phyloP scores from a whole-genome alignment of 306 rosid genomes.

The Delonix regia region DNA sequence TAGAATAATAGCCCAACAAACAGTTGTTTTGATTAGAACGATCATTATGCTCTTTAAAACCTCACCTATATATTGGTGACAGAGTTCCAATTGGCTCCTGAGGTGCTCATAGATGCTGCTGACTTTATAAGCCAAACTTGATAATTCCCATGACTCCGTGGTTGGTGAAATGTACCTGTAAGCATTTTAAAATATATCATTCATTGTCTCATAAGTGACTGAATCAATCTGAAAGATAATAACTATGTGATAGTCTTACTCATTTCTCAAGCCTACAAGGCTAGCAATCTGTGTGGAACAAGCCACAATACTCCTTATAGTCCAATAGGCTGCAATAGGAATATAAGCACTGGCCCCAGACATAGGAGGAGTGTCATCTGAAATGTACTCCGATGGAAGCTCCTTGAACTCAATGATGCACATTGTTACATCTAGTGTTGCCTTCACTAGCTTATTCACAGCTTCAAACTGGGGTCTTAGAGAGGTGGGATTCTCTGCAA shows the following conservation, averaged over 20 bases:
- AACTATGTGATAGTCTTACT: slow-evolving; percentile 52
- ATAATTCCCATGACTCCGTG: slow-evolving; percentile 75
- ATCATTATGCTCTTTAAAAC: neutral
- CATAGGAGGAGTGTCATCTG: slow-evolving; percentile 71
- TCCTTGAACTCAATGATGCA: slow-evolving; percentile 61
- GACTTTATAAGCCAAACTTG: slow-evolving; percentile 80
- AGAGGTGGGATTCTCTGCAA: slow-evolving; percentile 53
- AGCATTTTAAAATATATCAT: slow-evolving; percentile 5
- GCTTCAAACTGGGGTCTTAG: slow-evolving; percentile 71
- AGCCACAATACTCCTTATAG: slow-evolving; percentile 67
- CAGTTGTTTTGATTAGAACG: neutral
- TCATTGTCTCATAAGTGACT: neutral
- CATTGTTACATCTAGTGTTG: slow-evolving; percentile 55
- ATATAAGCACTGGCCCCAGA: slow-evolving; percentile 61
- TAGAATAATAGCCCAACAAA: neutral
- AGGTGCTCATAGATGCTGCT: slow-evolving; percentile 66
- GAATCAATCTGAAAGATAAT: neutral
- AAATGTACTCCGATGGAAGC: slow-evolving; percentile 68
- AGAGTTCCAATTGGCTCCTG: slow-evolving; percentile 52
- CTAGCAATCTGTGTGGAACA: slow-evolving; percentile 64
- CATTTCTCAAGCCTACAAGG: slow-evolving; percentile 61
- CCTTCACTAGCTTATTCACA: slow-evolving; percentile 58
- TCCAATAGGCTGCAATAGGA: slow-evolving; percentile 89
- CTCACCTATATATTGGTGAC: slow-evolving; percentile 67
- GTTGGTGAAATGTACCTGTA: slow-evolving; percentile 61